Conservation (phyloP, 768 basidiomycete species). For the Suillus subaureus region DNA sequence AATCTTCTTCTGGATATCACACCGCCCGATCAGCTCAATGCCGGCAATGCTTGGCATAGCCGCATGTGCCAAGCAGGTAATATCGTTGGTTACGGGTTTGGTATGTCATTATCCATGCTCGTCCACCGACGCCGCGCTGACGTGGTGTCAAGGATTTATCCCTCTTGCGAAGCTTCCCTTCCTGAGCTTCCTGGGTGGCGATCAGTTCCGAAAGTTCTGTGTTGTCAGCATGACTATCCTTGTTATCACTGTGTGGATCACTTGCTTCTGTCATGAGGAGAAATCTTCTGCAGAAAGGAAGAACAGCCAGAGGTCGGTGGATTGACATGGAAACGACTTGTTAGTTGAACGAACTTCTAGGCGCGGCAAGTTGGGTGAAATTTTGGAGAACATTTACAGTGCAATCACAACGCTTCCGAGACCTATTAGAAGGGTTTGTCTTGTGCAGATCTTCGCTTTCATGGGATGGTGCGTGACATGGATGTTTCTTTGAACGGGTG, state of each 20-base stretch:
- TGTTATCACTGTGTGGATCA: slow-evolving; percentile 80
- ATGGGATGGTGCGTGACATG: slow-evolving; percentile 80
- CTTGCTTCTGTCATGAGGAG: slow-evolving; percentile 85
- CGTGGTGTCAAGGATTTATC: slow-evolving; percentile 63
- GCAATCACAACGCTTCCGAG: slow-evolving; percentile 78
- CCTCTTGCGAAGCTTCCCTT: slow-evolving; percentile 83
- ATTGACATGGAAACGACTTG: slow-evolving; percentile 8
- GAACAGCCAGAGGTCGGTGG: slow-evolving; percentile 20
- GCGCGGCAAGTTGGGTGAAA: slow-evolving; percentile 63
- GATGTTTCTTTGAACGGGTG: slow-evolving; percentile 2
- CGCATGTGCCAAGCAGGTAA: slow-evolving; percentile 97
- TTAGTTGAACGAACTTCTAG: slow-evolving; percentile 6
- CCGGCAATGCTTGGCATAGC: slow-evolving; percentile 98
- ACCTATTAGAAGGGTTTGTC: slow-evolving; percentile 86
- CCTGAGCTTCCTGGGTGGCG: slow-evolving; percentile 80
- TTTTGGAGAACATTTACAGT: slow-evolving; percentile 75
- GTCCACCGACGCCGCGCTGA: slow-evolving; percentile 13
- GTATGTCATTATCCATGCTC: slow-evolving; percentile 40
- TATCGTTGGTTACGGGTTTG: slow-evolving; percentile 92
- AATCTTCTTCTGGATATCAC: slow-evolving; percentile 93
- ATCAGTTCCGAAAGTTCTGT: slow-evolving; percentile 96
- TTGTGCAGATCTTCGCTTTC: slow-evolving; percentile 93
- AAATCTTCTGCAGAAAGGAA: slow-evolving; percentile 57
- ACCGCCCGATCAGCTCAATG: slow-evolving; percentile 84
- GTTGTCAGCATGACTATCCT: slow-evolving; percentile 81